Evolutionary conservation across 192 early-diverging fungal genomes (phyloP), one percentile per base, ranked within the genome.

Genomic region (Coemansia sp.): DNA sequence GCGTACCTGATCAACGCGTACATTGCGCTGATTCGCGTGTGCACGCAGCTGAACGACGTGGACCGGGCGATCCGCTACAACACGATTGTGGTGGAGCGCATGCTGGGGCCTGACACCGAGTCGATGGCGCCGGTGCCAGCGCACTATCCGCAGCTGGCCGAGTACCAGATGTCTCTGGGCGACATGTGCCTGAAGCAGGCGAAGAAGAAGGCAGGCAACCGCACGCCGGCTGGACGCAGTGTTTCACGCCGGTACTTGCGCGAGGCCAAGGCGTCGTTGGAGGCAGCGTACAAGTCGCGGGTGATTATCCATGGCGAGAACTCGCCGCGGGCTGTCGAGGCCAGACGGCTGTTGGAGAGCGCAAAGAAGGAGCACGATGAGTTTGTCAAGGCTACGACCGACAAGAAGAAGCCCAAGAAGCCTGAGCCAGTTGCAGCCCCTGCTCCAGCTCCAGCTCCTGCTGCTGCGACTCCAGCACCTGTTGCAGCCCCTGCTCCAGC

Each of bases 61-160:
- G 79, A 74, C 64, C 74, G 74, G 23, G 79, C 79, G 23, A 75
- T 82, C 54, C 60, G 71, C 19, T 76, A 82, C 74, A 77, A 65
- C 59, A 20, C 61, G 27, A 41, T 76, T 2, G 67, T 82, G 8
- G 47, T 73, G n/a, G 67, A 81, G 49, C 73, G 81, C 14, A 83
- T 88, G 72, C 39, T 69, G 54, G 72, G 75, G 8, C 64, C 83
- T 3, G 41, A 27, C 13, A 18, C 48, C 22, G 61, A 69, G 19
- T 5, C 10, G 49, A 37, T 71, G 58, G 50, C 55, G 18, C 75
- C 81, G 20, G 77, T 85, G 14, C 83, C 85, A 26, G 58, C 62
- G 20, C 81, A 87, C 56, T 86, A 84, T 57, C 82, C 89, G 18
- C 80, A 86, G 14, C 63, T 87, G 51, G 83, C 83, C 23, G 86